phyloP scores from a whole-genome alignment of 441 rosid species.

The Biscutella laevigata region DNA sequence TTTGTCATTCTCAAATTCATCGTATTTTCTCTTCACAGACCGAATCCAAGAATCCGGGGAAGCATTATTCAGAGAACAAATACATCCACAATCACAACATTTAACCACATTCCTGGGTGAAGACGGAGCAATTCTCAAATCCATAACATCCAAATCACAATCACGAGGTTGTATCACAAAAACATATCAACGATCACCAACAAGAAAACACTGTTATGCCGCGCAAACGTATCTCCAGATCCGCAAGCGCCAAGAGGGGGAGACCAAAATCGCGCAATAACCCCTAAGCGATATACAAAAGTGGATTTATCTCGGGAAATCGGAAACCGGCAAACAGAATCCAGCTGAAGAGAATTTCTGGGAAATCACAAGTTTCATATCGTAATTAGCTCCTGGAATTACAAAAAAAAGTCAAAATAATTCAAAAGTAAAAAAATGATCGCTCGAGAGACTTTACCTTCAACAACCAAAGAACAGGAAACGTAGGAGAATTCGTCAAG shows the following conservation, averaged over 20 bases:
- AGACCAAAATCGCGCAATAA: slow-evolving; percentile 10
- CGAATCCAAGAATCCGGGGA: slow-evolving; percentile 42
- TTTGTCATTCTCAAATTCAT: slow-evolving; percentile 42
- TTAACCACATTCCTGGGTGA: slow-evolving; percentile 30
- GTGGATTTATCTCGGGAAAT: neutral
- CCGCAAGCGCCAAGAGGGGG: neutral
- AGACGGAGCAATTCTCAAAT: slow-evolving; percentile 33
- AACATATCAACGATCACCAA: slow-evolving; percentile 2
- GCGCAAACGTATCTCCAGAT: neutral
- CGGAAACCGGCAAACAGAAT: neutral
- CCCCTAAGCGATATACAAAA: neutral
- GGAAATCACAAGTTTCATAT: neutral
- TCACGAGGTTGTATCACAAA: neutral
- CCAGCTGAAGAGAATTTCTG: slow-evolving; percentile 10
- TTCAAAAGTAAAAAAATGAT: slow-evolving; percentile 2
- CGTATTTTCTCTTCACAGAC: slow-evolving; percentile 67
- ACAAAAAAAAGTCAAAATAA: slow-evolving; percentile 20
- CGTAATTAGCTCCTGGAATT: neutral
- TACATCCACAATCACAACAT: slow-evolving; percentile 61
- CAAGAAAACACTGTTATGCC: too few species aligned
- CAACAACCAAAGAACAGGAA: slow-evolving; percentile 8
- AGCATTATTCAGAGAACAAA: slow-evolving; percentile 32
- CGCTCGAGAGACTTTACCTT: slow-evolving; percentile 2
- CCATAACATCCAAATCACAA: slow-evolving; percentile 45
- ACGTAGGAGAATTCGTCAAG: neutral